Base-by-base conservation (phyloP, 768 basidiomycete genomes). In the Sporobolomyces phaffii region DNA sequence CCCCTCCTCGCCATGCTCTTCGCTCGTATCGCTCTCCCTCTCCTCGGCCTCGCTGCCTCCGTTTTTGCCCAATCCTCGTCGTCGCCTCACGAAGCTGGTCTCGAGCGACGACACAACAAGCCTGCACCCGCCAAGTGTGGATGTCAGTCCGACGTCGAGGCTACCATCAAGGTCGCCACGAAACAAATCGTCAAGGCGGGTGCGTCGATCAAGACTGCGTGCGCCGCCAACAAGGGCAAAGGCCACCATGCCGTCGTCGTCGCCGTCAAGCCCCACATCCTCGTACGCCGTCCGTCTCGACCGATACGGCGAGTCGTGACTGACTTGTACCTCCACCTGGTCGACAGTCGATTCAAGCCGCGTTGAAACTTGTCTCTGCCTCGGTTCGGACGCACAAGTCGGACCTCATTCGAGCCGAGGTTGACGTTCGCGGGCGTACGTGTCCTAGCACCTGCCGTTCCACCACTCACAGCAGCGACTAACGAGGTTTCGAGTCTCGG, bases 31-130 rank as follows among this genome's bases (percentile, higher is more conserved):
- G 40, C 51, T 33, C 34, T 56, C 34, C 43, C 52, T 2, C 53
- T 63, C 26, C 26, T 56, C 53, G 62, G 52, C 36, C 34, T 49
- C 62, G 53, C 44, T 45, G 53, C 28, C 18, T 29, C 62, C 14
- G 52, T 47, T 45, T 18, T 54, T 43, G 56, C 56, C 8, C 22
- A 4, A 18, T 58, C 56, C 9, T 38, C 53, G 10, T 18, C 43
- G 5, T n/a, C 53, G 2, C 7, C 11, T 9, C 41, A 47, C 53
- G 56, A 58, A 29, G 18, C 31, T 28, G 56, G 43, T n/a, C 26
- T 48, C 26, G 53, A 56, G 44, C 47, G 49, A 44, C 62, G 62
- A 29, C 61, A 53, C 53, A 58, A 58, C 56, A 58, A 56, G 22
- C 61, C 43, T 14, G 24, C 61, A 17, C 10, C 34, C n/a, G n/a